Base-by-base conservation (phyloP, 1,284 basidiomycete genomes). In the Inonotus obliquus region DNA sequence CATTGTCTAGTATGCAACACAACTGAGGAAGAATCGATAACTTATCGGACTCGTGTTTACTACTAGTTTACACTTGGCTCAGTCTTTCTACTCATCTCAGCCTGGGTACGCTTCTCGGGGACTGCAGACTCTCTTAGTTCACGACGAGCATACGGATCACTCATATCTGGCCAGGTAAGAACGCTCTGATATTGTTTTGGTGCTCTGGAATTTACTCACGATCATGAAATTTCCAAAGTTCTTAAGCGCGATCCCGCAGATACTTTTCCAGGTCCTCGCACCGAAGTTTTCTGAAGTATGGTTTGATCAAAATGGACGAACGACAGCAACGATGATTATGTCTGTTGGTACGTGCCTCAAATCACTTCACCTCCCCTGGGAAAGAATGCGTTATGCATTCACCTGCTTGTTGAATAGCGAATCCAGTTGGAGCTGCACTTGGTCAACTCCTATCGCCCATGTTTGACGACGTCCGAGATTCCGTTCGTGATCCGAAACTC, bases 251-350 rank as follows among this genome's bases (percentile, higher is more conserved):
- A 71, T 85, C 57, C 75, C 81, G 0, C 86, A 90, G 68, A 83
- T 89, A 1, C 75, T 85, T 23, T 91, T 84, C 69, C 88, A 89
- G 72, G 80, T 91, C 21, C 73, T 91, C 4, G 79, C 79, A 1
- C 81, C 82, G 1, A 86, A 82, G 60, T 92, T 87, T 71, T 91
- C 89, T 0, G 87, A 92, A 69, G 77, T 77, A 29, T 92, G 91
- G 91, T 92, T 92, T 67, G 82, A 88, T 65, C 72, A 91, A 47
- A 78, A 80, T 60, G 82, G 86, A 19, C 78, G 90, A 51, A 91
- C 86, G 4, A 91, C 90, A 0, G 88, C 87, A 14, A 92, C 91
- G 1, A 92, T 91, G 89, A 68, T 89, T 32, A 76, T 91, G 59
- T 81, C 89, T n/a, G 79, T 92, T 35, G 78, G 89, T 87, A 63